phyloP scores from a whole-genome alignment of 169 alveolate genomes.

The Babesia ovata region DNA sequence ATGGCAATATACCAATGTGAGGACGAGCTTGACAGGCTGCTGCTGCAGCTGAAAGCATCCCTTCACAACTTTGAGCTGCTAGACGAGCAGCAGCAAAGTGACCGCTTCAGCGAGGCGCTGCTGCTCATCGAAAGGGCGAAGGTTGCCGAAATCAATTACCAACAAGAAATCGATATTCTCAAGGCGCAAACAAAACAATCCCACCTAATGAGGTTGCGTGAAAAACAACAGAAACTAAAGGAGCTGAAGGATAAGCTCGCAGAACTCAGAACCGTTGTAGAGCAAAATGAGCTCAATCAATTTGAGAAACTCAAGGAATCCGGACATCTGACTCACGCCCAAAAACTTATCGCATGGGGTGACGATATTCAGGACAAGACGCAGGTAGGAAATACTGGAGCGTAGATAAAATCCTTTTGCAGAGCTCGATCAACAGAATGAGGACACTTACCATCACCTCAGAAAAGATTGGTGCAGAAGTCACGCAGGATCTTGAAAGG shows the following conservation, averaged over 20 bases:
- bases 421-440: conserved; percentile 61
- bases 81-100: conserved; percentile 43
- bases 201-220: conserved; percentile 46
- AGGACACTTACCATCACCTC: conserved; percentile 88
- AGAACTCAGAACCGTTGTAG: conserved; percentile 48
- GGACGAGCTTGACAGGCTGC: conserved; percentile 61
- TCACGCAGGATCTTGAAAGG: conserved; percentile 89
- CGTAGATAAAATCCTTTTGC: not conserved
- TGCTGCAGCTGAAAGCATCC: conserved; percentile 49
- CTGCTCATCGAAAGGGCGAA: conserved; percentile 58
- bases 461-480: conserved; percentile 93
- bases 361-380: conserved; percentile 70
- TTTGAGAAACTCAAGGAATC: conserved; percentile 31
- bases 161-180: conserved; percentile 44
- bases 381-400: conserved; percentile 30
- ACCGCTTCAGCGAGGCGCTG: conserved; percentile 58
- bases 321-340: conserved; percentile 36
- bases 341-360: conserved; percentile 69
- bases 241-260: conserved; percentile 52
- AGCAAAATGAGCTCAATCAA: conserved; percentile 31
- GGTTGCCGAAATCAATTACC: conserved; percentile 57
- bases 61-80: conserved; percentile 50
- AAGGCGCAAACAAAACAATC: conserved; percentile 53
- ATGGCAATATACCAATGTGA: conserved; percentile 66
- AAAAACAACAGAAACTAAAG: conserved; percentile 42